Percentiles rank a stretch among this genome's conserved stretches.
Evolutionary conservation across 495 filamentous ascomycete genomes (phyloP).

Genomic region (Aspergillus homomorphus): DNA sequence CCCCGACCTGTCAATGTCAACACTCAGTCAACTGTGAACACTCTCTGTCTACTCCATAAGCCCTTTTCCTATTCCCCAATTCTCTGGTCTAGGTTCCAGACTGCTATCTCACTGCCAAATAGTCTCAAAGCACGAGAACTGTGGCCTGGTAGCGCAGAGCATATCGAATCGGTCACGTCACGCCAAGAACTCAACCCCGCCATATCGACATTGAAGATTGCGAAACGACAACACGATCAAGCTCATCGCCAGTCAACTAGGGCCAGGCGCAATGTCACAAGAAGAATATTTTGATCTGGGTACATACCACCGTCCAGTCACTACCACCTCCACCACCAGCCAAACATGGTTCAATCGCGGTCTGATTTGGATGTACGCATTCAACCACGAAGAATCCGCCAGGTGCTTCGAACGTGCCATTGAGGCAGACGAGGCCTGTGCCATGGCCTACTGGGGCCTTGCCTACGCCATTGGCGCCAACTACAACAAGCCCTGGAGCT

Average conservation of each 20-base stretch:
- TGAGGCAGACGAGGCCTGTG: slow-evolving; percentile 47
- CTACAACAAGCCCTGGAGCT: slow-evolving; percentile 67
- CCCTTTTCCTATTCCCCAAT: no score
- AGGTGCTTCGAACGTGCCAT: slow-evolving; percentile 59
- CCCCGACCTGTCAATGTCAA: no score
- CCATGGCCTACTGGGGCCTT: slow-evolving; percentile 64
- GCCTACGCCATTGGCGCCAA: slow-evolving; percentile 62
- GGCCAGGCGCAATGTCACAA: not conserved
- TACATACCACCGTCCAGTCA: slow-evolving; percentile 44
- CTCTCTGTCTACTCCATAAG: no score
- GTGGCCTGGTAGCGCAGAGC: no score
- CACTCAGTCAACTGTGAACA: no score
- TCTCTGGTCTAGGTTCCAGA: no score
- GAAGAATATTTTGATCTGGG: slow-evolving; percentile 56
- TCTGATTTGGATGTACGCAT: slow-evolving; percentile 60
- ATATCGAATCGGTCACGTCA: no score
- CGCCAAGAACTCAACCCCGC: not conserved
- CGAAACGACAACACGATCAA: no score
- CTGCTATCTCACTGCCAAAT: no score
- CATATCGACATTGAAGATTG: not conserved
- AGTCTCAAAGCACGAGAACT: no score
- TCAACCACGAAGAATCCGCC: slow-evolving; percentile 62
- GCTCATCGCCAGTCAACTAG: no score
- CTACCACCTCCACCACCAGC: slow-evolving; percentile 39
- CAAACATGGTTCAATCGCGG: slow-evolving; percentile 62